These are phyloP conservation scores for Acer yangbiense DNA, from an alignment of 345 rosid genomes.

Conservation along the genomic window DNA sequence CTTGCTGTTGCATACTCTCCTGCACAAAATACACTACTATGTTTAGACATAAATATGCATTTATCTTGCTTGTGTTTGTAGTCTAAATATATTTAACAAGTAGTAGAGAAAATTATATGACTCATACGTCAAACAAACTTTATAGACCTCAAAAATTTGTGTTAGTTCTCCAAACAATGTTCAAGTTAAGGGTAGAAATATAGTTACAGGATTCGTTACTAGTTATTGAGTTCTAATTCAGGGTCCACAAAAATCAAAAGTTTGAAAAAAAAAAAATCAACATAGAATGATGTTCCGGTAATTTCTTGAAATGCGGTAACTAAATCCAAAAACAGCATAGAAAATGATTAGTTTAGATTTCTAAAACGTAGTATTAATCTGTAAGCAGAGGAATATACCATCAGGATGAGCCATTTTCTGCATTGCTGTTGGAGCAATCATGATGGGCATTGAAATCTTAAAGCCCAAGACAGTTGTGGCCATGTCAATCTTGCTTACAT, in stretches of 20 bases:
- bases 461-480: slow-evolving; percentile 76
- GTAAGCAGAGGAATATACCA: slow-evolving; percentile 37
- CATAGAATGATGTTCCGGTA: not conserved
- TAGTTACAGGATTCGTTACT: too few species aligned
- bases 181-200: not conserved
- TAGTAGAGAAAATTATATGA: not conserved
- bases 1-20: slow-evolving; percentile 95
- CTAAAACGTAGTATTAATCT: not conserved
- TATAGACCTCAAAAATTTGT: not conserved
- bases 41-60: slow-evolving; percentile 18
- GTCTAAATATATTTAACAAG: not conserved
- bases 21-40: slow-evolving; percentile 33
- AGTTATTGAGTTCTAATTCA: too few species aligned
- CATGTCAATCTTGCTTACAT: slow-evolving; percentile 84
- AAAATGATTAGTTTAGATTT: not conserved
- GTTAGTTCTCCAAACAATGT: not conserved
- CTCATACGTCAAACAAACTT: not conserved
- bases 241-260: too few species aligned
- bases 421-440: slow-evolving; percentile 96
- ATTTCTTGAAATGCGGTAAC: not conserved
- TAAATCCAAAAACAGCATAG: not conserved
- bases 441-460: slow-evolving; percentile 94
- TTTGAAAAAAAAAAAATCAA: too few species aligned
- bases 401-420: slow-evolving; percentile 99
- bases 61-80: too few species aligned